Evolutionary conservation across 75 land plant species (phyloP).

Genomic region (Pinus albicaulis): DNA sequence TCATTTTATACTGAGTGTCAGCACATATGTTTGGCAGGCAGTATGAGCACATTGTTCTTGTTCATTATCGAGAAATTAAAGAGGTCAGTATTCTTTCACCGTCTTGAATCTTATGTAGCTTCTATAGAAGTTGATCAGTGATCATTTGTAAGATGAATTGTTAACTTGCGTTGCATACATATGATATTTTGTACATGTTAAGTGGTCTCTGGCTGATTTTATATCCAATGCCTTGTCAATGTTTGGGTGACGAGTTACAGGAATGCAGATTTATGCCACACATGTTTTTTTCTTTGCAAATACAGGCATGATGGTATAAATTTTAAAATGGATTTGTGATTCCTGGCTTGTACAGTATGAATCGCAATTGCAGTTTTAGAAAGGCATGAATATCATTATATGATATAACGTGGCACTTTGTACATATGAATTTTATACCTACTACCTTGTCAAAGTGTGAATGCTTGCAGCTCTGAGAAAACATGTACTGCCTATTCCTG

Average conservation of each 20-base stretch:
- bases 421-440: not conserved
- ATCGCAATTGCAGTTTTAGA: not conserved
- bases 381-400: not conserved
- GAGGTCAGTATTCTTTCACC: conserved; percentile 33
- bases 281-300: not conserved
- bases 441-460: not conserved
- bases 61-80: conserved; percentile 87
- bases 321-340: not conserved
- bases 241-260: no score
- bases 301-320: not conserved
- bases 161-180: not conserved
- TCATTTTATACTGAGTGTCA: not conserved
- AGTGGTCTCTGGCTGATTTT: not conserved
- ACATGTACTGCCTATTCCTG: no score
- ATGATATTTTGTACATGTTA: not conserved
- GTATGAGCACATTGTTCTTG: conserved; percentile 85
- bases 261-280: not conserved
- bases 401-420: not conserved
- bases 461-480: no score
- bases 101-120: not conserved
- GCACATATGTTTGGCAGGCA: conserved; percentile 27
- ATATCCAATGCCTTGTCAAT: not conserved
- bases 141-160: not conserved
- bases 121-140: not conserved
- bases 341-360: not conserved